Evolutionary conservation across 2,329 filamentous ascomycete genomes (phyloP).

Genomic region (Elsinoe necatrix): DNA sequence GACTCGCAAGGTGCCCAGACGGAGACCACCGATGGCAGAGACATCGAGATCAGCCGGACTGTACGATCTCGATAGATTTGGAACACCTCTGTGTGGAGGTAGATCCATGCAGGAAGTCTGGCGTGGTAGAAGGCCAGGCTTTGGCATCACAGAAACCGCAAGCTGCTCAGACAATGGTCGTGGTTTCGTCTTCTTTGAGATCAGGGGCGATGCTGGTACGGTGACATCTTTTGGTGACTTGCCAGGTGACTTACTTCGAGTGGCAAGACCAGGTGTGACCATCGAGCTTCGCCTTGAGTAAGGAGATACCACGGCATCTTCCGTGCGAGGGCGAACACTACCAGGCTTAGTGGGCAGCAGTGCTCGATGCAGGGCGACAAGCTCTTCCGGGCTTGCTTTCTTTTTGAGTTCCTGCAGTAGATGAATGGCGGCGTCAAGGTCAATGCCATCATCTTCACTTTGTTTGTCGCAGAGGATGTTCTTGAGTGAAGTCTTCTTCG

Average conservation of each 20-base stretch:
- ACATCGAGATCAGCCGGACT: slow-evolving; percentile 38
- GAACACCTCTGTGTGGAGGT: not conserved
- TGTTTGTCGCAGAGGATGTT: slow-evolving; percentile 13
- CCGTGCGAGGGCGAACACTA: slow-evolving; percentile 16
- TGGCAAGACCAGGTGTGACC: slow-evolving; percentile 32
- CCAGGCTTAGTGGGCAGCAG: slow-evolving; percentile 28
- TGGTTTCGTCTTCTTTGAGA: not conserved
- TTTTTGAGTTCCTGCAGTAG: slow-evolving; percentile 42
- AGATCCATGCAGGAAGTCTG: slow-evolving; percentile 6
- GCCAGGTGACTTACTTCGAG: slow-evolving; percentile 18
- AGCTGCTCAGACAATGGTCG: slow-evolving; percentile 8
- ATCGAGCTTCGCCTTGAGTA: slow-evolving; percentile 33
- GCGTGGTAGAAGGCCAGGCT: not conserved
- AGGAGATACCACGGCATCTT: slow-evolving; percentile 15
- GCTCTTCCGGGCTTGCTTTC: slow-evolving; percentile 40
- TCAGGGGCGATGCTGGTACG: not conserved
- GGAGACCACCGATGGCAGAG: slow-evolving; percentile 34
- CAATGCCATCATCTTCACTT: slow-evolving; percentile 24
- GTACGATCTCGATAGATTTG: slow-evolving; percentile 22
- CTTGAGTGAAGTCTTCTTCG: slow-evolving; percentile 15
- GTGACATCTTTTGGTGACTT: slow-evolving; percentile 8
- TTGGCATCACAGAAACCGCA: not conserved
- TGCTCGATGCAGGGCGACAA: slow-evolving; percentile 35
- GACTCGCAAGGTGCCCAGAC: slow-evolving; percentile 38
- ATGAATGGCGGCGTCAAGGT: slow-evolving; percentile 38